Percentiles rank a stretch among this genome's conserved stretches.
Conservation (phyloP, 768 basidiomycete genomes). For the Candolleomyces eurysporus region DNA sequence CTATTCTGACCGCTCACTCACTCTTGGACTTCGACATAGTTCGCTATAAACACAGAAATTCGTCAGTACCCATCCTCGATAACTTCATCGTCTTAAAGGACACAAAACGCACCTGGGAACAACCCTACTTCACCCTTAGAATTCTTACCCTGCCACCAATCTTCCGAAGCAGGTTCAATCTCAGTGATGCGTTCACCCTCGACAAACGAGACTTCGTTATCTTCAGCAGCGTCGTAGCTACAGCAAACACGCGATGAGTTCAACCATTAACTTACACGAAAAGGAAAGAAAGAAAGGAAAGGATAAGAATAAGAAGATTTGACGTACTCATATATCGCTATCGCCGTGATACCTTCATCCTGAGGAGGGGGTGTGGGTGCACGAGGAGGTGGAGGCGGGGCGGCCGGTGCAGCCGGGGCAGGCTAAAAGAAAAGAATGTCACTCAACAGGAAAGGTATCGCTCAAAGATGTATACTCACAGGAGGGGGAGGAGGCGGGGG, state of each 20-base stretch:
- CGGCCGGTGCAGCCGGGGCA: conserved; percentile 38
- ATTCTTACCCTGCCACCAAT: conserved; percentile 83
- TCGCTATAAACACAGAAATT: conserved; percentile 23
- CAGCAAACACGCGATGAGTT: not conserved
- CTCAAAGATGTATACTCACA: conserved; percentile 24
- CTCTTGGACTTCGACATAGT: conserved; percentile 37
- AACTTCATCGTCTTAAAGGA: too few species aligned
- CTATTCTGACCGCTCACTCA: conserved; percentile 10
- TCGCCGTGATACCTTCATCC: conserved; percentile 59
- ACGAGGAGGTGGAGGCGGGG: conserved; percentile 49
- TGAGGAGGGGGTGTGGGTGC: conserved; percentile 45
- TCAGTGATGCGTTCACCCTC: conserved; percentile 80
- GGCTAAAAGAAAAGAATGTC: conserved; percentile 8
- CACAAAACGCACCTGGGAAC: conserved; percentile 63
- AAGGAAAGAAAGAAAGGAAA: not conserved
- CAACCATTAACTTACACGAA: not conserved
- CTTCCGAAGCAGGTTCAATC: conserved; percentile 81
- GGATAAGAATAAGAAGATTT: conserved; percentile 13
- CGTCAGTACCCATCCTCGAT: not conserved
- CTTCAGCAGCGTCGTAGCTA: conserved; percentile 88
- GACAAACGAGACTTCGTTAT: conserved; percentile 84
- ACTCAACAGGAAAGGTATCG: not conserved
- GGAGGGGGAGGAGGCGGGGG: conserved; percentile 48
- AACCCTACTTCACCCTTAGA: conserved; percentile 56
- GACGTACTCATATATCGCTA: conserved; percentile 71